Conservation (phyloP, 225 moss, liverwort and hornwort species). For the Bryum argenteum region DNA sequence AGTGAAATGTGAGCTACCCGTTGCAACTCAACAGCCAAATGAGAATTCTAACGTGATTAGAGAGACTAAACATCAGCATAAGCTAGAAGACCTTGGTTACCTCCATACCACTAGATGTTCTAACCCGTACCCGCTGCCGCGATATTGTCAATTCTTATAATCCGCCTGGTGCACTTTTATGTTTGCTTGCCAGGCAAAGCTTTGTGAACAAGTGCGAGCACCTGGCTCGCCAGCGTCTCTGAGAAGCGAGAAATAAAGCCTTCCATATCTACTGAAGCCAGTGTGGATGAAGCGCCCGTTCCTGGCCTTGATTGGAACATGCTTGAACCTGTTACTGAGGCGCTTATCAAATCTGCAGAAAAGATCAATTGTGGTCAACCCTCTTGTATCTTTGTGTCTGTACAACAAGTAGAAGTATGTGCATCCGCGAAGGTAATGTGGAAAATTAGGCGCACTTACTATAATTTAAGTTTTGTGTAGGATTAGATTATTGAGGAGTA, state of each 20-base stretch:
- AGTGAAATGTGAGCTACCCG: constrained; percentile 7
- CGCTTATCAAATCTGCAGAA: constrained; percentile 39
- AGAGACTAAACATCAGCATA: constrained; percentile 1
- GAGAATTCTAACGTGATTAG: background rate
- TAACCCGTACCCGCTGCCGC: background rate
- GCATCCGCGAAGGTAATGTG: background rate
- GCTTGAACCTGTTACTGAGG: constrained; percentile 37
- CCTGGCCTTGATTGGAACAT: constrained; percentile 53
- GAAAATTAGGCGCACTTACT: background rate
- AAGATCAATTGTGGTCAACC: constrained; percentile 18
- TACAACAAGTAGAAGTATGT: background rate
- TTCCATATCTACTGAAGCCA: constrained; percentile 58
- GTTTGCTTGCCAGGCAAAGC: constrained; percentile 49
- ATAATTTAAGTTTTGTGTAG: background rate
- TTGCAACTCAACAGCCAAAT: constrained; percentile 1
- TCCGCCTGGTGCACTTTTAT: constrained; percentile 26
- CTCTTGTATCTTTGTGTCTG: background rate
- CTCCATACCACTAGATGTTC: constrained; percentile 19
- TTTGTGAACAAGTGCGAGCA: constrained; percentile 62
- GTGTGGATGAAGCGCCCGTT: constrained; percentile 40
- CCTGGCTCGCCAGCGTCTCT: constrained; percentile 63
- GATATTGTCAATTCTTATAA: background rate
- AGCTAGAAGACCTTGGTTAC: constrained; percentile 8
- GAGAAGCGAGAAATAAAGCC: constrained; percentile 62
- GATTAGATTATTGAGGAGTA: background rate